Percentiles rank a stretch among this genome's conserved stretches.
Evolutionary conservation across 441 rosid species (phyloP).

Genomic region (Populus hybrid): DNA sequence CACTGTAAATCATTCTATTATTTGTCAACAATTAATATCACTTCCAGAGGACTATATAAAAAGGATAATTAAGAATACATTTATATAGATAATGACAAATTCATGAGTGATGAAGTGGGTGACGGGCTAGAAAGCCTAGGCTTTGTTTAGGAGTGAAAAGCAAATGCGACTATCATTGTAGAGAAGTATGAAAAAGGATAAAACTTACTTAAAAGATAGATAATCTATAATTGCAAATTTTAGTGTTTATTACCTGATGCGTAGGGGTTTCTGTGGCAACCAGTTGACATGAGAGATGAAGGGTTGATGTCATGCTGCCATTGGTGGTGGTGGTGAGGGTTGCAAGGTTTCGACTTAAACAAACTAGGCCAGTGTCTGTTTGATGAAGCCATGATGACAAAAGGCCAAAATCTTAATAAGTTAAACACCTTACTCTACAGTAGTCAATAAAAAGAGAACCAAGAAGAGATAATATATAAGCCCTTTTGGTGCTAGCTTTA

Average conservation of each 20-base stretch:
- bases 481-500: slow-evolving; percentile 23
- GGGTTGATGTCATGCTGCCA: slow-evolving; percentile 88
- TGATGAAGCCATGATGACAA: slow-evolving; percentile 82
- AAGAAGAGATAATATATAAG: slow-evolving; percentile 19
- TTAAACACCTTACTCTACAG: neutral
- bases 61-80: neutral
- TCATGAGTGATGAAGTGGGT: neutral
- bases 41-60: neutral
- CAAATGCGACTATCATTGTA: neutral
- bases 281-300: slow-evolving; percentile 48
- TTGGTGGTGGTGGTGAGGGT: slow-evolving; percentile 65
- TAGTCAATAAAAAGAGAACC: slow-evolving; percentile 11
- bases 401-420: slow-evolving; percentile 7
- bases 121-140: slow-evolving; percentile 9
- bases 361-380: slow-evolving; percentile 99
- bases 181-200: neutral
- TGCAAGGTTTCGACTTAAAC: slow-evolving; percentile 98
- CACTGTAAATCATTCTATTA: neutral
- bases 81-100: neutral
- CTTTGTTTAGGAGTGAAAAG: neutral
- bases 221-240: neutral
- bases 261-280: slow-evolving; percentile 55
- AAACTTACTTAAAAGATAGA: too few species aligned
- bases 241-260: slow-evolving; percentile 47
- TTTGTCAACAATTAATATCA: neutral